Evolutionary conservation across 1,284 basidiomycete genomes (phyloP), one percentile per base, ranked within the genome.

Genomic region (Malassezia equina): DNA sequence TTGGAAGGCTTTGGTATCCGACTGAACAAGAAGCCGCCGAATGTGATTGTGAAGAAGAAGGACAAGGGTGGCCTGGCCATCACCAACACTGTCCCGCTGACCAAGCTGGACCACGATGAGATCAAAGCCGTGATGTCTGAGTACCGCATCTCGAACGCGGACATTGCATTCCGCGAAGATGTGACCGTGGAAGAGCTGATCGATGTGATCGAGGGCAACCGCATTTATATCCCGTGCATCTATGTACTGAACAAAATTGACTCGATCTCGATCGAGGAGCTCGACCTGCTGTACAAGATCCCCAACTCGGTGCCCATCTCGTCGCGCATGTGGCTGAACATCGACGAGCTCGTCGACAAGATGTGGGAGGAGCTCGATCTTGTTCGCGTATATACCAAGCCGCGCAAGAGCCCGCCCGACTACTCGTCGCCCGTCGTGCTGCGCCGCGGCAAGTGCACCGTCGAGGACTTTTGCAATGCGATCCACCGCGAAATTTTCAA

Each of bases 141-240:
- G 77, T 98, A 96, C 78, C 85, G 81, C 62, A 78, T 83, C 70
- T 86, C 80, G 75, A 96, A 93, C 69, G 84, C 81, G n/a, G 90
- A 95, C 71, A 83, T 99, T 44, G 85, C 89, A 6, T 95, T 99
- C 70, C 84, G 94, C 58, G 84, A 86, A 11, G 85, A 86, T 64
- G 88, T 87, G n/a, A 94, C 88, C 2, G 83, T 91, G 4, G 94
- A 99, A 73, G 93, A 99, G 75, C 78, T 99, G n/a, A 91, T 99
- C 55, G 94, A 74, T 51, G 62, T 65, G 39, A 62, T 66, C 46
- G 76, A 77, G 53, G 76, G 76, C 47, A 76, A 64, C 66, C 88
- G 91, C 67, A 88, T 96, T 21, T 98, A 98, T 73, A 58, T 73
- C 2, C 69, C 66, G 13, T 60, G 42, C 69, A 66, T 60, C 63